These are phyloP conservation scores for Carex cristatella DNA, from an alignment of 176 grass and related monocot species.

Conservation along the genomic window DNA sequence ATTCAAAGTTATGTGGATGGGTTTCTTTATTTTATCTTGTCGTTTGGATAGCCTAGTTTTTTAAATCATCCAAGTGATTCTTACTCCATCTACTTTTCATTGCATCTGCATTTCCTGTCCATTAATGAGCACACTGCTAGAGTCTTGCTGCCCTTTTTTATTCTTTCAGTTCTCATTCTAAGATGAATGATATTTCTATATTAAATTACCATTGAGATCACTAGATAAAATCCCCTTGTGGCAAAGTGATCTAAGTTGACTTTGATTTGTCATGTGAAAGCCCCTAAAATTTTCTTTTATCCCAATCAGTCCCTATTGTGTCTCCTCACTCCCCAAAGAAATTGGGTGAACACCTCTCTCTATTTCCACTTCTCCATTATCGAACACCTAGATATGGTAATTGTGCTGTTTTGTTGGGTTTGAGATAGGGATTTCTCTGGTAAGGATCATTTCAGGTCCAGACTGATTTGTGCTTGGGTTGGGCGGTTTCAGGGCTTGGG, in stretches of 20 bases:
- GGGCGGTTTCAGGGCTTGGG: background rate
- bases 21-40: background rate
- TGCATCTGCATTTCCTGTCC: background rate
- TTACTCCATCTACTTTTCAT: background rate
- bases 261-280: constrained; percentile 1
- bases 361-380: background rate
- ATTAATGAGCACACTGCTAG: background rate
- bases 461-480: background rate
- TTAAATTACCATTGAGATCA: background rate
- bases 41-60: background rate
- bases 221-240: background rate
- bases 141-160: background rate
- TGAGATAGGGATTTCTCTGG: background rate
- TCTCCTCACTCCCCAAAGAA: background rate
- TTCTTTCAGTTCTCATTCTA: background rate
- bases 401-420: background rate
- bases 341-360: background rate
- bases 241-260: background rate
- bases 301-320: background rate
- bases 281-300: background rate
- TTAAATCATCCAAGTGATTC: background rate
- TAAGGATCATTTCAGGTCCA: background rate
- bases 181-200: constrained; percentile 1
- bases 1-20: background rate
- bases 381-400: background rate